These are phyloP conservation scores for Russula brevipes DNA, from an alignment of 768 basidiomycete genomes.

Conservation along the genomic window DNA sequence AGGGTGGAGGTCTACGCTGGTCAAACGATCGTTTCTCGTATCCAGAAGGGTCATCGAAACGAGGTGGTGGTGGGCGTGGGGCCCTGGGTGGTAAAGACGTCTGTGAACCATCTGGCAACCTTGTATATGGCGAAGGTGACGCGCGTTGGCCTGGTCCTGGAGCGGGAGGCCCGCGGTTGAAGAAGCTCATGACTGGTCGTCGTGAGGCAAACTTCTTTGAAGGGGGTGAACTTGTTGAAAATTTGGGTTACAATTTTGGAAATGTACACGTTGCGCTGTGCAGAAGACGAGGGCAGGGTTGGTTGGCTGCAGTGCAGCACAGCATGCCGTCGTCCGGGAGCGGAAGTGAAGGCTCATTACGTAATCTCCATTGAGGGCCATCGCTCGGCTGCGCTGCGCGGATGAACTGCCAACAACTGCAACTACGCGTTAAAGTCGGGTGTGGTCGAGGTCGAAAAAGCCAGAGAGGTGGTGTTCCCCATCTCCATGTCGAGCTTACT, in stretches of 20 bases:
- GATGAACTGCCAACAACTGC: too few relatives aligned
- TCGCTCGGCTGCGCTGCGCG: too few relatives aligned
- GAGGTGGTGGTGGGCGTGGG: slow-evolving; percentile 25
- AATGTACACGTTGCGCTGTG: too few relatives aligned
- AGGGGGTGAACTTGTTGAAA: background rate
- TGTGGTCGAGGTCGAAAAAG: too few relatives aligned
- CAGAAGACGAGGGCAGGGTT: too few relatives aligned
- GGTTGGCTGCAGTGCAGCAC: too few relatives aligned
- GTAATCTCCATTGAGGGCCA: too few relatives aligned
- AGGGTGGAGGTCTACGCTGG: slow-evolving; percentile 24
- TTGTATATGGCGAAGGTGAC: slow-evolving; percentile 22
- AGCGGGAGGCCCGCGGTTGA: slow-evolving; percentile 9
- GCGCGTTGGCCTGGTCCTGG: slow-evolving; percentile 9
- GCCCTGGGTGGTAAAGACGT: slow-evolving; percentile 16
- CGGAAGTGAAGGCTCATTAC: too few relatives aligned
- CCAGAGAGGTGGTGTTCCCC: background rate
- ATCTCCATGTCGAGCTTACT: slow-evolving; percentile 2
- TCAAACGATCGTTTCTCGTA: slow-evolving; percentile 32
- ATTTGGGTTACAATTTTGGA: background rate
- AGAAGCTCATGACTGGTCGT: slow-evolving; percentile 19
- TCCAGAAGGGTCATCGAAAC: slow-evolving; percentile 30
- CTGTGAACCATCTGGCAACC: slow-evolving; percentile 22
- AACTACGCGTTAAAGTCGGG: too few relatives aligned
- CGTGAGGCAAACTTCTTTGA: background rate
- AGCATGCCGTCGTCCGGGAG: too few relatives aligned